These are phyloP conservation scores for Medicago arabica DNA, from an alignment of 306 rosid species.

Conservation along the genomic window DNA sequence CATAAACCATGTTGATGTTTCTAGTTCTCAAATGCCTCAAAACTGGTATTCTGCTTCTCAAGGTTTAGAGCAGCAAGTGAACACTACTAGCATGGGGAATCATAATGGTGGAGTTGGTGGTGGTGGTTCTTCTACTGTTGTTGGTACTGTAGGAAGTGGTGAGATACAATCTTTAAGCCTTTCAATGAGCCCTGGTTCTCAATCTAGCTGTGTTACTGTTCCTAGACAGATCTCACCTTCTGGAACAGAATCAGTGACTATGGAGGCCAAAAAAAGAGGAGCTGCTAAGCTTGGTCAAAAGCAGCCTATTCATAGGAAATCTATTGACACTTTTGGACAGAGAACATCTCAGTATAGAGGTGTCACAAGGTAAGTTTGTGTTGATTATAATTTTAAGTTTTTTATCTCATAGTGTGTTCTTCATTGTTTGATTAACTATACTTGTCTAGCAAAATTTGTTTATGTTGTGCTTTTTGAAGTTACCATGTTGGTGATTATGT, in stretches of 20 bases:
- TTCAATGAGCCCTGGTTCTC: slow-evolving; percentile 97
- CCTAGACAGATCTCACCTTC: slow-evolving; percentile 72
- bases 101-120: slow-evolving; percentile 42
- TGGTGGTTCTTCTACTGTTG: slow-evolving; percentile 24
- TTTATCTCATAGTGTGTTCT: background rate
- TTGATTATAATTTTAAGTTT: too few species aligned
- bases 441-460: background rate
- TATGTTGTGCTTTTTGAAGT: background rate
- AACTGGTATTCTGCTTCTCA: slow-evolving; percentile 31
- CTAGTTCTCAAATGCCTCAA: slow-evolving; percentile 51
- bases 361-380: slow-evolving; percentile 60
- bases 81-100: slow-evolving; percentile 39
- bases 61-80: slow-evolving; percentile 56
- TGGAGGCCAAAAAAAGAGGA: slow-evolving; percentile 82
- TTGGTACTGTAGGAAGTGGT: slow-evolving; percentile 52
- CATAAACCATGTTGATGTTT: slow-evolving; percentile 39
- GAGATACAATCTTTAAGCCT: slow-evolving; percentile 79
- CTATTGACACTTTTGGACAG: slow-evolving; percentile 95
- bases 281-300: slow-evolving; percentile 62
- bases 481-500: background rate
- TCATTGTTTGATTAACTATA: background rate
- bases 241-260: slow-evolving; percentile 52
- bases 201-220: slow-evolving; percentile 86
- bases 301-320: slow-evolving; percentile 92
- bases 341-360: slow-evolving; percentile 98